These are phyloP conservation scores for Aureobasidium pullulans DNA, from an alignment of 2,329 filamentous ascomycete species.

Conservation along the genomic window DNA sequence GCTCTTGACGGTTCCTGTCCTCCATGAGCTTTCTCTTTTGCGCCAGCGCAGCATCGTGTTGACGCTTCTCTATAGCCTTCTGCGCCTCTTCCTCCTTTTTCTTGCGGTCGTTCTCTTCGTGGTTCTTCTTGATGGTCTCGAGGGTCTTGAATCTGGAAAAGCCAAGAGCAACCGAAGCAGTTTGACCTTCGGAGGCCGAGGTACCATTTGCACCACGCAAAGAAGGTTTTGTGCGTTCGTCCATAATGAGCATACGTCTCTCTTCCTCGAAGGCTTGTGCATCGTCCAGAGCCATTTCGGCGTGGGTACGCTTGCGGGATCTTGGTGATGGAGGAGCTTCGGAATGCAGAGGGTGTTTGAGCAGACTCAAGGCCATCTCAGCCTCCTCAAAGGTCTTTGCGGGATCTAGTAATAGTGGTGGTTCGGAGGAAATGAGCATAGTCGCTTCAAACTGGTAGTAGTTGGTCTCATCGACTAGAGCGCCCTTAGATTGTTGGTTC, in stretches of 20 bases:
- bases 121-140: slow-evolving; percentile 71
- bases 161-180: slow-evolving; percentile 65
- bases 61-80: slow-evolving; percentile 30
- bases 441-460: slow-evolving; percentile 69
- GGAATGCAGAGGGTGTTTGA: slow-evolving; percentile 71
- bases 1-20: slow-evolving; percentile 25
- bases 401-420: slow-evolving; percentile 70
- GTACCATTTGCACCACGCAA: slow-evolving; percentile 49
- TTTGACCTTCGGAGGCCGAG: slow-evolving; percentile 65
- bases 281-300: slow-evolving; percentile 91
- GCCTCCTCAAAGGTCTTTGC: slow-evolving; percentile 62
- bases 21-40: slow-evolving; percentile 30
- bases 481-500: slow-evolving; percentile 52
- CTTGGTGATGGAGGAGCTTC: slow-evolving; percentile 75
- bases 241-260: slow-evolving; percentile 84
- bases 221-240: slow-evolving; percentile 66
- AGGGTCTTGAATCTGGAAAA: slow-evolving; percentile 92
- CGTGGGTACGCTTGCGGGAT: slow-evolving; percentile 84
- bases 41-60: slow-evolving; percentile 29
- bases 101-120: slow-evolving; percentile 59
- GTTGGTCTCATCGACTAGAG: slow-evolving; percentile 59
- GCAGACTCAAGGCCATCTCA: slow-evolving; percentile 61
- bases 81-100: slow-evolving; percentile 49
- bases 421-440: slow-evolving; percentile 64
- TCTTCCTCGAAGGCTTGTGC: slow-evolving; percentile 83